Conservation (phyloP, 2,329 filamentous ascomycete species). For the Penicillium sp. region DNA sequence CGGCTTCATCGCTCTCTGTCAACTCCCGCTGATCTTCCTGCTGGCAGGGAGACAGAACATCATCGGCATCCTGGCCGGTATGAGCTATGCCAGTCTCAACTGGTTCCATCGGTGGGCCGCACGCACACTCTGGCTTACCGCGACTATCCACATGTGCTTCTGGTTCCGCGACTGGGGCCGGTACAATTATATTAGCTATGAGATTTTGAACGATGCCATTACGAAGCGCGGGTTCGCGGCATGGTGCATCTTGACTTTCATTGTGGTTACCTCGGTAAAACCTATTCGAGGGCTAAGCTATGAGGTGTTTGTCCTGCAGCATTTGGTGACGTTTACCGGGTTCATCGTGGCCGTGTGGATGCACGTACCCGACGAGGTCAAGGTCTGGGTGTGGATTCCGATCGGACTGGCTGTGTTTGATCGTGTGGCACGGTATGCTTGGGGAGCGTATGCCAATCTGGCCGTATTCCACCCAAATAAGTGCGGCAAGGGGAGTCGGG, state of each 20-base stretch:
- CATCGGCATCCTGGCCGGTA: constrained; percentile 50
- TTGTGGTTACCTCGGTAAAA: constrained; percentile 53
- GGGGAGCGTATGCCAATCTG: constrained; percentile 45
- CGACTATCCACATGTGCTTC: constrained; percentile 58
- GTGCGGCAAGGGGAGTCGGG: constrained; percentile 10
- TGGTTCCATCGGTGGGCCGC: constrained; percentile 57
- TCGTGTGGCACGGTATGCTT: constrained; percentile 41
- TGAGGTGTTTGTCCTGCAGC: constrained; percentile 58
- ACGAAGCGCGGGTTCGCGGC: constrained; percentile 56
- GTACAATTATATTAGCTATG: constrained; percentile 52
- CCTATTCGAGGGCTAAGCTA: constrained; percentile 54
- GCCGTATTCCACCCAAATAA: constrained; percentile 41
- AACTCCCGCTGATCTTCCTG: constrained; percentile 59
- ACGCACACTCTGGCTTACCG: constrained; percentile 54
- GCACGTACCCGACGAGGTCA: constrained; percentile 50
- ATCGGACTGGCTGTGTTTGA: constrained; percentile 52
- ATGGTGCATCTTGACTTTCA: constrained; percentile 55
- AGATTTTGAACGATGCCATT: constrained; percentile 53
- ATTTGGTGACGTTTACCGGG: constrained; percentile 54
- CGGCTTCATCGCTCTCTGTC: constrained; percentile 55
- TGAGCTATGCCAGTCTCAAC: constrained; percentile 54
- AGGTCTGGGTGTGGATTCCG: constrained; percentile 51
- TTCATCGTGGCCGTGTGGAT: constrained; percentile 53
- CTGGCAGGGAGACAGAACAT: constrained; percentile 60
- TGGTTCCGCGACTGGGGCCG: constrained; percentile 57